Evolutionary conservation across 306 rosid genomes (phyloP), one percentile per base, ranked within the genome.

Genomic region (Vigna hirtella): DNA sequence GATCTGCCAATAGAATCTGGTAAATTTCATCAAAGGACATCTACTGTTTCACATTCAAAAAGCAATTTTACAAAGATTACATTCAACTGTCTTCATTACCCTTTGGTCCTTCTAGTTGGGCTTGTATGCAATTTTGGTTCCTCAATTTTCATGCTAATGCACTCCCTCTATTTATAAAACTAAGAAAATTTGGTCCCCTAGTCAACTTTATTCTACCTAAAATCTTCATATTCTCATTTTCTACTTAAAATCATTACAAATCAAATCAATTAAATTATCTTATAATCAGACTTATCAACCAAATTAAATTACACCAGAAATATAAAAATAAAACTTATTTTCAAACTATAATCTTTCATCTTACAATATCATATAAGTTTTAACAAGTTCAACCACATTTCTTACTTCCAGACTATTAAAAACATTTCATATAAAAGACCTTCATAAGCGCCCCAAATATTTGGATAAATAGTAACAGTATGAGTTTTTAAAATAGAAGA

Each of bases 1-100:
- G 49, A 86, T 78, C 98, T 95, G 97, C 82, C 72, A 74, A 85
- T 52, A 76, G 67, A 77, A 87, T 78, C 55, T 12, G 53, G 79
- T 58, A 70, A 77, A 64, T 77, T 78, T 75, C 78, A 78, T 80
- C 48, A 73, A 78, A 56, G 49, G 49, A 56, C 45, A 69, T 71
- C 59, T 42, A 56, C 22, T 56, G 72, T 49, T 81, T 70, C 14
- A 73, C 22, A 57, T 76, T 43, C 53, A 74, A 38, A 65, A 72
- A 77, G 15, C 32, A 82, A 59, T 28, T 77, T 69, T 18, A 66
- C 62, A 72, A 48, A 45, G 66, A 42, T 43, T 78, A 43, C 52
- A 55, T 22, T 56, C 4, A 22, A 56, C 24, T 58, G 65, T 1
- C 34, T 58, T 18, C 3, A 0, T 53, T 53, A 9, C 59, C 22